Base-by-base conservation (phyloP, 1,139 yeast genomes). In the Debaryomyces fabryi region DNA sequence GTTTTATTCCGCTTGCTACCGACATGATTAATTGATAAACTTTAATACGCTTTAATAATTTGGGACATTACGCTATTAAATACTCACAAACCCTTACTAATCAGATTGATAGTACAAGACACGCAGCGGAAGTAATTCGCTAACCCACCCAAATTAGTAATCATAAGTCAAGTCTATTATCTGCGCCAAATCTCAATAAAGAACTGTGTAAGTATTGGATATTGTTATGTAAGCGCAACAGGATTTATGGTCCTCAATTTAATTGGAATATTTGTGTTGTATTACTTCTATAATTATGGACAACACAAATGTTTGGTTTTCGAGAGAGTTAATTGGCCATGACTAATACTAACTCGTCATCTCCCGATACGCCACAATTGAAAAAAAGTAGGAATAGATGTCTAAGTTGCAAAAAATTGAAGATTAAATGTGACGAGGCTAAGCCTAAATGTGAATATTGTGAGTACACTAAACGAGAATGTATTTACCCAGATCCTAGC, bases 341-440 rank as follows among this genome's bases (percentile, higher is more conserved):
- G 35, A 32, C 20, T 16, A 16, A 16, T 32, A 32, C 4, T 15
- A 32, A 32, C 12, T 8, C 35, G 5, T 32, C 18, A 32, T 13
- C 21, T 13, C 18, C 10, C 5, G 35, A 32, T 15, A 32, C 20
- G 9, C 21, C 10, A 16, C 33, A 30, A 13, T 32, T 9, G 5
- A 13, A 15, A 18, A 39, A 29, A 23, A 20, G 6, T n/a, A 29
- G 29, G 18, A 39, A 30, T 21, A 40, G 90, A 0, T 89, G 96
- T 58, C 87, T 82, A 53, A 71, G 77, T 41, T 88, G 96, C 63
- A 84, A 88, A 57, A 71, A 77, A 50, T 69, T 82, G 49, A 88
- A 88, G 63, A 80, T 85, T 44, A 86, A 87, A 60, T 89, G 96
- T 61, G 87, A 86, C 58, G 96, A 89, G 56, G 58, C 49, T 25